Evolutionary conservation across 306 rosid species (phyloP).

Genomic region (Rosa persica): DNA sequence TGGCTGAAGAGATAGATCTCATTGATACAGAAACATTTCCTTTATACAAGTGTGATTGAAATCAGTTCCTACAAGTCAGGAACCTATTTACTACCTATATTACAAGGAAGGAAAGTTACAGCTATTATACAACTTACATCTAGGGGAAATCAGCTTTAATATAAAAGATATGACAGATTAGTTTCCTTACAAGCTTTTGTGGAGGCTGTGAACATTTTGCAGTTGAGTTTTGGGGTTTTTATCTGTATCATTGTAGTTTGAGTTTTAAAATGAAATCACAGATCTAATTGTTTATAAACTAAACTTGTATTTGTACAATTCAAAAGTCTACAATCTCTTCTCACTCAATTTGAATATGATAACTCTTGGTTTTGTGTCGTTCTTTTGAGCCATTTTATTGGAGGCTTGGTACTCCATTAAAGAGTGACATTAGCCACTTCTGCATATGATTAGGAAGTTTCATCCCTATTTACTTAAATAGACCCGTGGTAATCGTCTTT

Average conservation of each 20-base stretch:
- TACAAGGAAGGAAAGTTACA: no score
- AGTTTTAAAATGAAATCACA: not conserved
- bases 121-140: no score
- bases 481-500: no score
- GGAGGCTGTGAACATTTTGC: not conserved
- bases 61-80: no score
- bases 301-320: not conserved
- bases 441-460: not conserved
- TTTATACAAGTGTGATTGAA: no score
- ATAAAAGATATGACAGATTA: no score
- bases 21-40: no score
- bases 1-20: no score
- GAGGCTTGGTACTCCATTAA: not conserved
- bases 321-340: not conserved
- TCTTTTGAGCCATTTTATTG: not conserved
- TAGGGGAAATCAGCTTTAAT: no score
- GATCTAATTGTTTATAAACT: conserved; percentile 2
- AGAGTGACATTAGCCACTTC: not conserved
- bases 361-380: not conserved
- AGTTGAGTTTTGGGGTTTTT: not conserved
- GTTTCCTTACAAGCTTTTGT: no score
- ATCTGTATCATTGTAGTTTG: conserved; percentile 4
- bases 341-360: not conserved
- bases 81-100: no score
- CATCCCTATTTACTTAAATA: not conserved